Evolutionary conservation across 768 basidiomycete species (phyloP), one percentile per base, ranked within the genome.

Genomic region (Russula sp.): DNA sequence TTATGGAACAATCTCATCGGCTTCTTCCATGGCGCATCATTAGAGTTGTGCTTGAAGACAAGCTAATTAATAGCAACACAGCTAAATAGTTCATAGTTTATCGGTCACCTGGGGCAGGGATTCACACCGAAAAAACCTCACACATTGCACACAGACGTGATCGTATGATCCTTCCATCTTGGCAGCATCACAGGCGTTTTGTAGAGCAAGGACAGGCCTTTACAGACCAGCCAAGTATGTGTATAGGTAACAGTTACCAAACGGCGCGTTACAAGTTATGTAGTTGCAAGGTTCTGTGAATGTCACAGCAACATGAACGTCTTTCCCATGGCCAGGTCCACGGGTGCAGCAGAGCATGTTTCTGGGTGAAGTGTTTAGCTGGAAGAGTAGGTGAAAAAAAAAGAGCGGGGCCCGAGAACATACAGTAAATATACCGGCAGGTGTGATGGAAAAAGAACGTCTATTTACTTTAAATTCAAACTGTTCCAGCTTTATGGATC

Each of bases 401-500:
- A 51, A 30, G 20, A 16, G 28, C 3, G 24, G 24, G 48, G 13
- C 5, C n/a, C 14, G 0, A 1, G 34, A 34, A 34, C 34, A 34
- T 34, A 34, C 28, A 2, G 28, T 30, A 30, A 30, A 30, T 9
- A 34, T 34, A 11, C 34, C 34, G 34, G 34, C 34, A 13, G 2
- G 16, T 50, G 16, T 14, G 13, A 14, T 34, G 34, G 34, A 34
- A 34, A 49, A 24, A 50, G 13, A 42, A 50, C 14, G 34, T 34
- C 34, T 34, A 11, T 24, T 38, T 11, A 11, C 24, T 38, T 9
- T 26, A n/a, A 5, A 18, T 34, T 26, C 20, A 46, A 40, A 8
- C 48, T 22, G 30, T 72, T 60, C 79, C 75, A 26, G 83, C 92
- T 75, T 93, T 95, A 73, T 91, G 80, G 48, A 98, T 93, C 77